phyloP scores from a whole-genome alignment of 208 protist species.

The Acanthamoeba healyi region DNA sequence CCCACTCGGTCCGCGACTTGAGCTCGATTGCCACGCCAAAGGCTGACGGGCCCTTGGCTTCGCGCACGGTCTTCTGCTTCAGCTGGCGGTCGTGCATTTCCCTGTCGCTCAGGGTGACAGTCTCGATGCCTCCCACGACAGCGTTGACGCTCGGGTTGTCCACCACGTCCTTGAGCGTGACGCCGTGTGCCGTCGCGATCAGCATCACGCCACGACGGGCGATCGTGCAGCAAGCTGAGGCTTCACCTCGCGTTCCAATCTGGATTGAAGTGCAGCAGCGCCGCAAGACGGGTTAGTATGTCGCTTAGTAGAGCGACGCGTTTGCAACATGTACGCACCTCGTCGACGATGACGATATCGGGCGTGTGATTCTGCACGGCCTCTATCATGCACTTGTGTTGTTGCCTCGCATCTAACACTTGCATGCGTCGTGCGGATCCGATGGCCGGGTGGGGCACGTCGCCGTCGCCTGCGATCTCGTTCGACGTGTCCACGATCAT shows the following conservation, averaged over 20 bases:
- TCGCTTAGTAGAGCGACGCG: too few species aligned
- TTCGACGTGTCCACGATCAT: slow-evolving; percentile 96
- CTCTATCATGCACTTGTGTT: slow-evolving; percentile 92
- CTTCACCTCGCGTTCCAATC: slow-evolving; percentile 91
- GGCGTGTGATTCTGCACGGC: slow-evolving; percentile 96
- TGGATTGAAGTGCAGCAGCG: too few species aligned
- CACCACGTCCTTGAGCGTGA: slow-evolving; percentile 90
- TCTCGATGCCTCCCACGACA: slow-evolving; percentile 93
- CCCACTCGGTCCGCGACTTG: background rate
- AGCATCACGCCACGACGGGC: slow-evolving; percentile 91
- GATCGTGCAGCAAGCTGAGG: slow-evolving; percentile 89
- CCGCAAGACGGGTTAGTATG: too few species aligned
- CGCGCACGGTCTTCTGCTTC: slow-evolving; percentile 92
- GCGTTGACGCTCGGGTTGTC: slow-evolving; percentile 89
- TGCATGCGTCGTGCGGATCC: slow-evolving; percentile 94
- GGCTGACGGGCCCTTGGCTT: slow-evolving; percentile 90
- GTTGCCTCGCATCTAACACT: slow-evolving; percentile 89
- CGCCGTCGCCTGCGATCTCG: slow-evolving; percentile 95
- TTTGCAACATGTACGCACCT: too few species aligned
- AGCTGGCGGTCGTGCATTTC: slow-evolving; percentile 91
- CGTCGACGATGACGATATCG: slow-evolving; percentile 95
- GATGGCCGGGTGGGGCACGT: slow-evolving; percentile 92
- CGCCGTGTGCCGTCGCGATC: slow-evolving; percentile 95
- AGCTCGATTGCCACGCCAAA: slow-evolving; percentile 93
- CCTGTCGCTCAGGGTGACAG: slow-evolving; percentile 94